Base-by-base conservation (phyloP, 2,329 filamentous ascomycete species). In the Trichoderma asperellum region DNA sequence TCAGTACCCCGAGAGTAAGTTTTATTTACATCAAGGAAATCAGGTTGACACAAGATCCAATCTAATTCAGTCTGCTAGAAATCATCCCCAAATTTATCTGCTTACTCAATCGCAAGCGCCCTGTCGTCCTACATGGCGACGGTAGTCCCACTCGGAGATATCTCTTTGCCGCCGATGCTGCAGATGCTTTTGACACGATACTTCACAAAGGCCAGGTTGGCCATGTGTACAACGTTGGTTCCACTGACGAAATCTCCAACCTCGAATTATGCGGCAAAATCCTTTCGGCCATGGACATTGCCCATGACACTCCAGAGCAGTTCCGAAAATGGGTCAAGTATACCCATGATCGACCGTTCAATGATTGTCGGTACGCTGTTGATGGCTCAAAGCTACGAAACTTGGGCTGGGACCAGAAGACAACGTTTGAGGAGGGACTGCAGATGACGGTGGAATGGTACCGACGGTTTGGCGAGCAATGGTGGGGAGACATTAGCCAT, bases 11-110 rank as follows among this genome's bases (percentile, higher is more conserved):
- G 92, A 94, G 81, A 94, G 92, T 94, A 81, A 79, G 90, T 75
- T 14, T 21, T 18, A 27, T 35, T 52, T 3, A 58, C 69, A 34
- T 24, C 70, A 37, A n/a, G 16, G 3, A 16, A 43, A 43, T n/a
- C 68, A 2, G 1, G 4, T 37, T 29, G 32, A 2, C 2, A 12
- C 16, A 16, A 21, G 5, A 24, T 18, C 18, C 1, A 16, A 21
- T 1, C 52, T 65, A 18, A 65, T 27, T 14, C 2, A 2, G 16
- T 43, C 14, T 1, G 5, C 24, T 77, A 93, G 91, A 95, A 82
- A 92, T 95, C 71, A 95, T 95, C 66, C 91, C 92, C 35, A 94
- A 94, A 77, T 95, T 95, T 80, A 89, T 87, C 63, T 92, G 89
- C 77, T 84, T 94, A 34, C 83, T 94, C 18, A 87, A 91, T 75